Evolutionary conservation across 345 rosid species (phyloP).

Genomic region (Lepidium africanum): DNA sequence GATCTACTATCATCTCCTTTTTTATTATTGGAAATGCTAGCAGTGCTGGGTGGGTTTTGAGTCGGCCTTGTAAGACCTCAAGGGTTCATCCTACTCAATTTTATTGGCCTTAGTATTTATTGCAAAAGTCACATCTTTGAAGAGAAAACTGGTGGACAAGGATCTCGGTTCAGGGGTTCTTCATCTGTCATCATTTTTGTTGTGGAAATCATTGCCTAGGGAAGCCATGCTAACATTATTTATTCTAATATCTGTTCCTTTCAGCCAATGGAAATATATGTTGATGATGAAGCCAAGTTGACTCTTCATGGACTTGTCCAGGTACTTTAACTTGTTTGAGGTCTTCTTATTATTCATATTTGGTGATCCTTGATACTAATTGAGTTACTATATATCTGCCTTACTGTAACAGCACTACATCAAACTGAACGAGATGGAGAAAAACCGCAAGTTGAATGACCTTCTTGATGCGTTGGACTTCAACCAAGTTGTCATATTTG

Average conservation of each 20-base stretch:
- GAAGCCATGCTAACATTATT: constrained; percentile 64
- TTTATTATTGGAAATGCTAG: not conserved
- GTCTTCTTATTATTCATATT: not conserved
- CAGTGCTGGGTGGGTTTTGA: not conserved
- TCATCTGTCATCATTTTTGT: constrained; percentile 52
- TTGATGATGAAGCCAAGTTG: constrained; percentile 95
- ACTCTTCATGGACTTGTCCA: constrained; percentile 99
- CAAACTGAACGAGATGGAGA: constrained; percentile 91
- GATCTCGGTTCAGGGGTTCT: constrained; percentile 41
- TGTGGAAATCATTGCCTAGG: constrained; percentile 57
- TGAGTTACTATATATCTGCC: not conserved
- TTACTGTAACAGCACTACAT: constrained; percentile 78
- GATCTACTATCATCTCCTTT: not conserved
- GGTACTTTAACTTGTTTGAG: constrained; percentile 30
- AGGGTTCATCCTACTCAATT: not conserved
- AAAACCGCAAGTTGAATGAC: constrained; percentile 93
- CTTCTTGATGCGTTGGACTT: constrained; percentile 98
- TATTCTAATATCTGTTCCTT: constrained; percentile 72
- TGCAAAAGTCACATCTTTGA: constrained; percentile 27
- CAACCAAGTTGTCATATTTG: constrained; percentile 96
- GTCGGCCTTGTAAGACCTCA: not conserved
- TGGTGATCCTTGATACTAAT: not conserved
- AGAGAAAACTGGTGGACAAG: constrained; percentile 45
- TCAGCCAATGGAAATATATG: constrained; percentile 99
- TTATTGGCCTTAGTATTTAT: constrained; percentile 5